A percentile compares a stretch with the other conserved stretches of the same genome.
These are phyloP conservation scores for Andrographis paniculata DNA, from an alignment of 305 asterid species.

Conservation along the genomic window DNA sequence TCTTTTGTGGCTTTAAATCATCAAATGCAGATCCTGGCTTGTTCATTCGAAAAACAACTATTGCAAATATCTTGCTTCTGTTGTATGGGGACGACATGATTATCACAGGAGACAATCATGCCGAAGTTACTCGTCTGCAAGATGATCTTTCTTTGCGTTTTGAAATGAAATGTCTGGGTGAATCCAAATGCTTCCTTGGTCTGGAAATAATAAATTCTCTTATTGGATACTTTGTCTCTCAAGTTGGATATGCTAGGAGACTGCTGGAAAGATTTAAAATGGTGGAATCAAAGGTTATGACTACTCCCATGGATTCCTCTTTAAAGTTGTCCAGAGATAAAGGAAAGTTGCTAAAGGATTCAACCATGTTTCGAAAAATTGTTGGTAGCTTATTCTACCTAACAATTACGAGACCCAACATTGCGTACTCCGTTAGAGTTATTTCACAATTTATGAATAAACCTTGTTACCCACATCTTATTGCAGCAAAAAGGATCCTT, in stretches of 20 bases:
- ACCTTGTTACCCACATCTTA: not conserved
- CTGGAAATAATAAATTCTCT: not conserved
- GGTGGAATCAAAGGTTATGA: not conserved
- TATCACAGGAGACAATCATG: not conserved
- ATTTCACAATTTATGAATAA: not conserved
- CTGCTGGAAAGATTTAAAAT: not conserved
- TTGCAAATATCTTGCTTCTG: not conserved
- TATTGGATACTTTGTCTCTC: not conserved
- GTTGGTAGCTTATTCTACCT: not conserved
- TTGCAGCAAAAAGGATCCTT: no score
- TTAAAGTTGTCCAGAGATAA: not conserved
- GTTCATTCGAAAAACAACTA: not conserved
- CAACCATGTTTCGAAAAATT: not conserved
- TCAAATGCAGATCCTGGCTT: no score
- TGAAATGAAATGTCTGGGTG: not conserved
- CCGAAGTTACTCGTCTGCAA: not conserved
- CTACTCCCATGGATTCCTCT: not conserved
- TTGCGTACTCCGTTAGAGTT: not conserved
- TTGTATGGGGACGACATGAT: not conserved
- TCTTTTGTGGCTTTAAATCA: no score
- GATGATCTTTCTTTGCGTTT: not conserved
- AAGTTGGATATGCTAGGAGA: not conserved
- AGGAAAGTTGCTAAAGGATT: not conserved
- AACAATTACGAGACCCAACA: not conserved
- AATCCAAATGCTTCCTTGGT: not conserved